Conservation (phyloP, 129 eudicot species). For the Daucus carota region DNA sequence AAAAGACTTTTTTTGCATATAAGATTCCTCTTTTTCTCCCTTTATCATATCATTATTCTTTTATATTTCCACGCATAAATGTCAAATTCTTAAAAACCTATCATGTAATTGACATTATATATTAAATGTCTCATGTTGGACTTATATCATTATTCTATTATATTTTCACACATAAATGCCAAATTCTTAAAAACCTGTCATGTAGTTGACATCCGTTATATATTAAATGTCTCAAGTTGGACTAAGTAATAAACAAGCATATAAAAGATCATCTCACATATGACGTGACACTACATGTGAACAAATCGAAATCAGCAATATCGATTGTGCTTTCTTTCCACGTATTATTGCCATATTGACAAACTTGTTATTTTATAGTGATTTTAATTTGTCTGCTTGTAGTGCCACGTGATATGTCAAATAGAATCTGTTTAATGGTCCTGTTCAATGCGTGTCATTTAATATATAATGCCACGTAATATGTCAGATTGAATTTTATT, state of each 20-base stretch:
- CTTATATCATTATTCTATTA: no score
- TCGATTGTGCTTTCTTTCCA: not conserved
- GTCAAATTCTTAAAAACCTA: not conserved
- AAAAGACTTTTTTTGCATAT: no score
- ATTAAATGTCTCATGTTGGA: not conserved
- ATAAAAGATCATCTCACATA: not conserved
- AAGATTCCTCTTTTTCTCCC: no score
- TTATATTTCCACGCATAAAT: not conserved
- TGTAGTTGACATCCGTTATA: not conserved
- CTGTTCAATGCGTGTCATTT: not conserved
- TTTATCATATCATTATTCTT: not conserved
- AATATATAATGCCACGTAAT: not conserved
- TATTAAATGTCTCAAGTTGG: not conserved
- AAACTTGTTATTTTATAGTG: not conserved
- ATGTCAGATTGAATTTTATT: not conserved
- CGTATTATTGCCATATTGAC: no score
- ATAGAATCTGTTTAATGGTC: not conserved
- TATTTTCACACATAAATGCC: not conserved
- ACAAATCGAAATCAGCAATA: not conserved
- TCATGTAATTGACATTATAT: not conserved
- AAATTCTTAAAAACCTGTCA: not conserved
- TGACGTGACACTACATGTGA: not conserved
- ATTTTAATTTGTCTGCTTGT: not conserved
- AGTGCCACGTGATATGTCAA: not conserved
- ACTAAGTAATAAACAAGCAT: not conserved